Percentiles rank a stretch among this genome's conserved stretches.
Conservation (phyloP, 352 stramenopile species). For the Elongisporangium prolatum region DNA sequence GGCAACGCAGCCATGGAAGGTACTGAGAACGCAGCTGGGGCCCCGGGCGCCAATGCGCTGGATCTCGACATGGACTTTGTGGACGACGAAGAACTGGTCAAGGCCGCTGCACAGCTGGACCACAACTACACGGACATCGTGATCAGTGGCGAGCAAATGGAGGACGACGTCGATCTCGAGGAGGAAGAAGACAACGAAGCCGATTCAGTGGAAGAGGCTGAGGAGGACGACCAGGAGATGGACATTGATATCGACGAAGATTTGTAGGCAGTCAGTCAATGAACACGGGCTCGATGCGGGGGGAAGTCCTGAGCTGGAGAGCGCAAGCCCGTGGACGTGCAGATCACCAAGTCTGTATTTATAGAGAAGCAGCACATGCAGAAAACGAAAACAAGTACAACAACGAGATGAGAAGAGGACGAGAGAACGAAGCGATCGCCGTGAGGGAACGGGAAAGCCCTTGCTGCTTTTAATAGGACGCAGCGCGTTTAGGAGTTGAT, state of each 20-base stretch:
- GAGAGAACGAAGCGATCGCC: too few species aligned
- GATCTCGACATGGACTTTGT: constrained; percentile 71
- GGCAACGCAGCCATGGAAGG: constrained; percentile 21
- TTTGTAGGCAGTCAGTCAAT: constrained; percentile 46
- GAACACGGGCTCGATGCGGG: constrained; percentile 12
- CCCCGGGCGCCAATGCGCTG: constrained; percentile 11
- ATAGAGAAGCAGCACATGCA: constrained; percentile 35
- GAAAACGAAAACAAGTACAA: constrained; percentile 9
- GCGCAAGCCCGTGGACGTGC: background rate
- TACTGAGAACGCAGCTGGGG: constrained; percentile 4
- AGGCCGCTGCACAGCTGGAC: constrained; percentile 79
- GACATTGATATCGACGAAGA: constrained; percentile 75
- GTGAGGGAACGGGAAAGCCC: too few species aligned
- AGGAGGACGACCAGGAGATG: constrained; percentile 62
- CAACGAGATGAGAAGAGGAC: constrained; percentile 5
- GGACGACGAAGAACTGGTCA: constrained; percentile 83
- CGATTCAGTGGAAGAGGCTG: constrained; percentile 48
- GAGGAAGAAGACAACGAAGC: constrained; percentile 52
- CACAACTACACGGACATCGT: constrained; percentile 89
- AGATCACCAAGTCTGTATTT: constrained; percentile 53
- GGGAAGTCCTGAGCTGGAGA: background rate
- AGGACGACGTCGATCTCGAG: constrained; percentile 67
- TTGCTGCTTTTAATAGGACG: background rate
- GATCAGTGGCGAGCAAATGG: constrained; percentile 64
- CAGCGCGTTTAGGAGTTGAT: background rate